Evolutionary conservation across 192 early-diverging fungal genomes (phyloP), one percentile per base, ranked within the genome.

Genomic region (Coemansia sp.): DNA sequence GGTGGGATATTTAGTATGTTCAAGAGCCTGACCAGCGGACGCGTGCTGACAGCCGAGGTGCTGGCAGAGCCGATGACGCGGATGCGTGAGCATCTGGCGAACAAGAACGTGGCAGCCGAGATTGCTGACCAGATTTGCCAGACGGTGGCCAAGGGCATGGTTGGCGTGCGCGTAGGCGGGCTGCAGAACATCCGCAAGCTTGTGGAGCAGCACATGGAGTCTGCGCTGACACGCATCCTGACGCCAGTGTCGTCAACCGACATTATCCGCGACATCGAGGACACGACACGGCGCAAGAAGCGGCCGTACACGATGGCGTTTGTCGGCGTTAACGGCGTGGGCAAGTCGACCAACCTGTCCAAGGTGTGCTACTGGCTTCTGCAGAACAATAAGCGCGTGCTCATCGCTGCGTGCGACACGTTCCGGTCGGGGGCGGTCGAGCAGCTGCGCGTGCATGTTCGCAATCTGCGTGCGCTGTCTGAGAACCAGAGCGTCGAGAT

Each of bases 361-460:
- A 98, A 98, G 66, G 90, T 95, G 8, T 93, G 92, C 63, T 98
- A 95, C 76, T 96, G 94, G 94, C 83, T 98, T 33, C 79, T 96
- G 59, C 94, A 95, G 67, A 98, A 98, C 82, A 87, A 90, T 53
- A 82, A 89, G 49, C 91, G 89, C 25, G 90, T 96, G 6, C 74
- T 98, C 28, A 94, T 98, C 74, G 96, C 94, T 26, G 96, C 94
- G 16, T 95, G 96, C 74, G 96, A 98, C 78, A 98, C 96, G 7
- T 98, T 98, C 86, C 86, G 96, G 35, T 89, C 89, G 31, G 96
- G 96, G 43, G 96, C 96, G 2, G 96, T 98, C 16, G 96, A 98
- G 71, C 96, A 98, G 72, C 78, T 98, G 10, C 87, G 91, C 30
- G 93, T 95, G 6, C 96, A 98, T 70, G 92, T 84, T 30, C 82